Conservation (phyloP, 306 rosid species). For the Dalbergia cultrata region DNA sequence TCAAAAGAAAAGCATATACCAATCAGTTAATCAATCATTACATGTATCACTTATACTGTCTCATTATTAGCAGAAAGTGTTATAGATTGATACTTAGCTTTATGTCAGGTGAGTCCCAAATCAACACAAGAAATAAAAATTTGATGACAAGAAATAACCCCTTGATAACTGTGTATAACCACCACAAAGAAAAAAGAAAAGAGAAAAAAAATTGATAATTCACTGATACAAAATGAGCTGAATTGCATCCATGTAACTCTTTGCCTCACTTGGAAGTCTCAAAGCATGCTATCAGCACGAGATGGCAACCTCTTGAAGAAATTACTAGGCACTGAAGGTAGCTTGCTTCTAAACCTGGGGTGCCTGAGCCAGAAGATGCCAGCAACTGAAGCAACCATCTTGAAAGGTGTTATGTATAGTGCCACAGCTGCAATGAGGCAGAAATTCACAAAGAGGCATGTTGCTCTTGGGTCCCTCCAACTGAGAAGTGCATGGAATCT, state of each 20-base stretch:
- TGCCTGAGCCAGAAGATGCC: constrained; percentile 79
- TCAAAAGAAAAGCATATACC: background rate
- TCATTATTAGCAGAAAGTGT: background rate
- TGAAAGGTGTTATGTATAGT: constrained; percentile 56
- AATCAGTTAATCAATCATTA: background rate
- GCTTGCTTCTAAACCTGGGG: constrained; percentile 76
- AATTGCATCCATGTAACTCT: background rate
- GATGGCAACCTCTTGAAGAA: constrained; percentile 87
- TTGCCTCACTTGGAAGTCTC: background rate
- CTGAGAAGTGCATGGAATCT: constrained; percentile 47
- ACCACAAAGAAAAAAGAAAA: background rate
- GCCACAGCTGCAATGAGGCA: constrained; percentile 51
- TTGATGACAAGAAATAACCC: constrained; percentile 7
- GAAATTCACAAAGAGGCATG: constrained; percentile 44
- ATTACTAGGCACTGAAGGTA: constrained; percentile 74
- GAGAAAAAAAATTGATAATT: background rate
- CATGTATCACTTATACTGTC: background rate
- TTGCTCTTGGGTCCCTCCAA: constrained; percentile 62
- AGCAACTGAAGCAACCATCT: constrained; percentile 62
- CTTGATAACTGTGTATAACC: background rate
- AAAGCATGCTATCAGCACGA: constrained; percentile 79
- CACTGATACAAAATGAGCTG: background rate
- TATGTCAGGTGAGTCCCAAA: background rate
- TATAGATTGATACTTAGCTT: background rate
- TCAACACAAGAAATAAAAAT: constrained; percentile 14